Conservation (phyloP, 2,329 filamentous ascomycete species). For the Monosporascus sp. region DNA sequence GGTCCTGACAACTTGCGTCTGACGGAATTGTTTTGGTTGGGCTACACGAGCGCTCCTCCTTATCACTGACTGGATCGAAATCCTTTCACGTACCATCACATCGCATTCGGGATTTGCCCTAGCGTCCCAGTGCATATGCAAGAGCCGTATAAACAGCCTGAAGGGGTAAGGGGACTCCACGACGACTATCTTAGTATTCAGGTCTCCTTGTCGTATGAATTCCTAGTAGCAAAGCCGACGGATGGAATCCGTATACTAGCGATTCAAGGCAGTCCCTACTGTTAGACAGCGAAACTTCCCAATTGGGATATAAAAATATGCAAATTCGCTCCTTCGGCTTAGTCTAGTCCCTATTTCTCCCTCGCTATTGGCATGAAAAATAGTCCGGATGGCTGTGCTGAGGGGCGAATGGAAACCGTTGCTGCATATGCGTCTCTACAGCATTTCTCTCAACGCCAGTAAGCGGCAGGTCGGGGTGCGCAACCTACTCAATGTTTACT, state of each 20-base stretch:
- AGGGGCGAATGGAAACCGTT: neutral
- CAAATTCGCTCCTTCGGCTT: too few relatives aligned
- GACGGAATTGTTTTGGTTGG: too few relatives aligned
- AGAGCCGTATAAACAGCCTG: neutral
- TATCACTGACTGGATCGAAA: neutral
- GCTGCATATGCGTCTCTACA: neutral
- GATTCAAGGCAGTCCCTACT: neutral
- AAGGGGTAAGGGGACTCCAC: neutral
- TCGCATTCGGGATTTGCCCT: neutral
- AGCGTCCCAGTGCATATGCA: neutral
- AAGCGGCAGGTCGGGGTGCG: neutral
- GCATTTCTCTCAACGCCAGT: neutral
- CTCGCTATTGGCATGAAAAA: neutral
- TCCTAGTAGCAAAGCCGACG: too few relatives aligned
- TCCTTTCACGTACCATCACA: too few relatives aligned
- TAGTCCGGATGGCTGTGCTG: neutral
- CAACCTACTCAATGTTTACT: neutral
- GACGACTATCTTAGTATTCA: neutral
- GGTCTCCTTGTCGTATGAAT: too few relatives aligned
- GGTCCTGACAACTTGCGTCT: too few relatives aligned
- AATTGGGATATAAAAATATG: too few relatives aligned
- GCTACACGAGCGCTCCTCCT: too few relatives aligned
- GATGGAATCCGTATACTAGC: too few relatives aligned
- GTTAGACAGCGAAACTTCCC: too few relatives aligned
- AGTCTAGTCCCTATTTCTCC: neutral